Percentiles rank a stretch among this genome's conserved stretches.
phyloP scores from a whole-genome alignment of 2,329 filamentous ascomycete genomes.

The Camptophora hylomeconis region DNA sequence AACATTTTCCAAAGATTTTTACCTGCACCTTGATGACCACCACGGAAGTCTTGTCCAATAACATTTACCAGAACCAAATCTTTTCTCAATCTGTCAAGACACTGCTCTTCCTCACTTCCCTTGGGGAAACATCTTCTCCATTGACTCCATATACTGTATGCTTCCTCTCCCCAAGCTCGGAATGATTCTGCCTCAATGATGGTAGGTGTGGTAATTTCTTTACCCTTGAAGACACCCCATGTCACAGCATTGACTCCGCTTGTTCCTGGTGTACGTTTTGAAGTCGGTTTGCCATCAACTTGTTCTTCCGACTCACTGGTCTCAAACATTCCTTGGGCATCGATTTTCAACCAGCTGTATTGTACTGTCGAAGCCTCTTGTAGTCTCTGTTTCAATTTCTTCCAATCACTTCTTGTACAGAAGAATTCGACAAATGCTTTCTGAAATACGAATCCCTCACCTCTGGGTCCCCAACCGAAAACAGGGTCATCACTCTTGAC shows the following conservation, averaged over 20 bases:
- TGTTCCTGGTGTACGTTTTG: slow-evolving; percentile 20
- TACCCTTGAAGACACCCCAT: slow-evolving; percentile 89
- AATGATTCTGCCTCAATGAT: slow-evolving; percentile 96
- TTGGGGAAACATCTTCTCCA: slow-evolving; percentile 83
- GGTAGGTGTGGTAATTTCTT: slow-evolving; percentile 91
- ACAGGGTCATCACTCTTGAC: slow-evolving; percentile 60
- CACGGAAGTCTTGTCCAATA: slow-evolving; percentile 33
- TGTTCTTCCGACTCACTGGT: slow-evolving; percentile 26
- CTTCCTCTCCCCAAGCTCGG: slow-evolving; percentile 86
- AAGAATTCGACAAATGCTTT: slow-evolving; percentile 98
- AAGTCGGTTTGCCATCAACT: slow-evolving; percentile 25
- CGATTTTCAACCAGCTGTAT: slow-evolving; percentile 80
- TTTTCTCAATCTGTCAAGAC: slow-evolving; percentile 54
- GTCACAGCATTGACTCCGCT: slow-evolving; percentile 81
- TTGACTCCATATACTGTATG: slow-evolving; percentile 88
- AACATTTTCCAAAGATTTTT: slow-evolving; percentile 16
- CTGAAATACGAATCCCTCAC: slow-evolving; percentile 86
- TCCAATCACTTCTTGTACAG: slow-evolving; percentile 62
- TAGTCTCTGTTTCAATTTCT: slow-evolving; percentile 50
- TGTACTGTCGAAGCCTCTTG: slow-evolving; percentile 45
- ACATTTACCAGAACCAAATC: slow-evolving; percentile 80
- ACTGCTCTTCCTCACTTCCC: slow-evolving; percentile 54
- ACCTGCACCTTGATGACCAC: slow-evolving; percentile 22
- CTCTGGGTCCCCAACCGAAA: slow-evolving; percentile 86
- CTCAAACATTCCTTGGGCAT: slow-evolving; percentile 62